These are phyloP conservation scores for Aureobasidium sp. DNA, from an alignment of 2,329 filamentous ascomycete species.

Conservation along the genomic window DNA sequence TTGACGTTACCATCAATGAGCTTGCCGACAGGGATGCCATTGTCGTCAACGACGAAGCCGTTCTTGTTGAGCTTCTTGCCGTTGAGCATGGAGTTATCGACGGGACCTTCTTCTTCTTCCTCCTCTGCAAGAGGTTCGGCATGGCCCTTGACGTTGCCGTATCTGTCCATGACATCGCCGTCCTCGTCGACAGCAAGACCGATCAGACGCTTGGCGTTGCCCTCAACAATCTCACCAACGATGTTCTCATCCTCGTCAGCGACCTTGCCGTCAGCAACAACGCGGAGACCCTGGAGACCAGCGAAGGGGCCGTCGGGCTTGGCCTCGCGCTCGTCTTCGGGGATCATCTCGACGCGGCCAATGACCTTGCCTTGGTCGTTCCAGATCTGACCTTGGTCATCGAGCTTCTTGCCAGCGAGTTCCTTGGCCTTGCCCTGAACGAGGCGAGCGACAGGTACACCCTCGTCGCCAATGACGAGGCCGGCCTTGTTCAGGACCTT, in stretches of 20 bases:
- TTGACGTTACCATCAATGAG: conserved; percentile 58
- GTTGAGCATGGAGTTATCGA: conserved; percentile 37
- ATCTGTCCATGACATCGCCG: conserved; percentile 53
- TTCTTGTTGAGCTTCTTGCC: conserved; percentile 43
- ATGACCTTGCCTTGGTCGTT: conserved; percentile 65
- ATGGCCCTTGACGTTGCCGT: conserved; percentile 52
- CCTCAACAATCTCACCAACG: conserved; percentile 47
- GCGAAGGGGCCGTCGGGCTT: conserved; percentile 44
- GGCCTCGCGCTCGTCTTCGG: conserved; percentile 51
- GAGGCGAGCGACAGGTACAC: conserved; percentile 51
- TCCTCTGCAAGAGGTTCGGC: conserved; percentile 46
- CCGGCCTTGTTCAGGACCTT: conserved; percentile 43
- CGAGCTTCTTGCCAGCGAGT: conserved; percentile 59
- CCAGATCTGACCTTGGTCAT: conserved; percentile 62
- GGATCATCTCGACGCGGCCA: conserved; percentile 58
- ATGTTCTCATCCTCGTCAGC: conserved; percentile 43
- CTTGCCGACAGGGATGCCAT: conserved; percentile 47
- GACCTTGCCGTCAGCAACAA: conserved; percentile 39
- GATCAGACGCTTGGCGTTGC: conserved; percentile 50
- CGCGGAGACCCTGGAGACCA: conserved; percentile 40
- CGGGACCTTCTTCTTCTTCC: conserved; percentile 34
- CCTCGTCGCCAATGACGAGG: conserved; percentile 41
- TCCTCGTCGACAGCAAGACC: conserved; percentile 53
- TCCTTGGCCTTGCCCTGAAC: conserved; percentile 57
- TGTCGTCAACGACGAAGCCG: conserved; percentile 41